Evolutionary conservation across 768 basidiomycete species (phyloP), one percentile per base, ranked within the genome.

Genomic region (Panaeolus papilionaceus): DNA sequence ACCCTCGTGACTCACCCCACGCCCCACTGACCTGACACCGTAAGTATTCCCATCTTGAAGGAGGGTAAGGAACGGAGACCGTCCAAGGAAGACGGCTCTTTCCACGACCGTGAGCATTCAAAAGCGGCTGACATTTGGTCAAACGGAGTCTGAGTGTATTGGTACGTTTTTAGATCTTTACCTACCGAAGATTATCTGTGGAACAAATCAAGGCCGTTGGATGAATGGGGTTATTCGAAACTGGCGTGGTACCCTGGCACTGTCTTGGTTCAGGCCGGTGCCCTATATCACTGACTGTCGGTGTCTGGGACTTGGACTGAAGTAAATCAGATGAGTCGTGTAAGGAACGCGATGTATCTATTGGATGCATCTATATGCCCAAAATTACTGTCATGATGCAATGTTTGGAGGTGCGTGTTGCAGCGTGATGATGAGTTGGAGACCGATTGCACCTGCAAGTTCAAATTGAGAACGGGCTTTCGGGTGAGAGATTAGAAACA

Each of bases 1-100:
- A 51, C 47, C 64, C 66, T 64, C 66, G 69, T 70, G 69, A 70
- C 66, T 58, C 47, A 18, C 63, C n/a, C 26, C 54, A 58, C 54
- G 54, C 68, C n/a, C 49, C 63, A 69, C 28, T 64, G 63, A 64
- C 62, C 58, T 64, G 61, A 42, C 54, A 58, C 26, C 7, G 54
- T 33, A 33, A 33, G 33, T 16, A 58, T 67, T 67, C 66, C 69
- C 64, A 67, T 67, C 64, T 65, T 65, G 62, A 58, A 49, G 44
- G 49, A 65, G 49, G 47, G 23, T 39, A 37, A 51, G 44, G 16
- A 39, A 49, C 45, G 37, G 40, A 28, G 42, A 64, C 64, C 5
- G 47, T 51, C 47, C 47, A 51, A 51, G 47, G 20, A 23, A 51
- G 54, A 58, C 54, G 12, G 54, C n/a, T 6, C 54, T 58, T 58